Evolutionary conservation across 208 protist species (phyloP), one percentile per base, ranked within the genome.

Genomic region (Vickermania spadyakhi): DNA sequence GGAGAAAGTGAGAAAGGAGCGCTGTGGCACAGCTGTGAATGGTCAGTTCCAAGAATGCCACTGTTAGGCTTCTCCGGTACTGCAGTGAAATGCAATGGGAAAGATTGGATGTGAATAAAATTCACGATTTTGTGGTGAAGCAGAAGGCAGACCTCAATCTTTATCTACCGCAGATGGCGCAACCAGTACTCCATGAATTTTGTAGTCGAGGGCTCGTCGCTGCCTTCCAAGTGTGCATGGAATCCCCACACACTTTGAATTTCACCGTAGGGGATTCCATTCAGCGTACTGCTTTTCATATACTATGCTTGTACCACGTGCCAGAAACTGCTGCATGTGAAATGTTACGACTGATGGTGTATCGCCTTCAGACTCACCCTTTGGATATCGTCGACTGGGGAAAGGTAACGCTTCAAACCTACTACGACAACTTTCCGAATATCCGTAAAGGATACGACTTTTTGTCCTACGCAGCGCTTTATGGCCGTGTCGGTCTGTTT

Each of bases 391-490:
- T 45, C 11, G 36, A 45, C 36, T 45, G 36, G 36, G 36, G 36
- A n/a, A 7, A 45, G 36, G 11, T 7, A 7, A 45, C 36, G 36
- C 36, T n/a, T n/a, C 36, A 45, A 7, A 7, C 11, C 36, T 45
- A 45, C 36, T 45, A 18, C 36, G 11, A 18, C 7, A 45, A 45
- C 36, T n/a, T n/a, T n/a, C n/a, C n/a, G n/a, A n/a, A n/a, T n/a
- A n/a, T n/a, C n/a, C 11, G 18, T 45, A 45, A 18, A 45, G 36
- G 36, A 45, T 45, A n/a, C 18, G 36, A 45, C 18, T 45, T 64
- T 7, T 52, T 61, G 0, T 56, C 64, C 64, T 69, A 56, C 11
- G 64, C 58, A 1, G 64, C 64, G 22, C 64, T 69, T 49, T 58
- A 58, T n/a, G 45, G 64, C 0, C 25, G 60, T 11, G 57, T 58